A percentile compares a stretch with the other conserved stretches of the same genome.
Conservation (phyloP, 495 filamentous ascomycete genomes). For the Bacidia gigantensis region DNA sequence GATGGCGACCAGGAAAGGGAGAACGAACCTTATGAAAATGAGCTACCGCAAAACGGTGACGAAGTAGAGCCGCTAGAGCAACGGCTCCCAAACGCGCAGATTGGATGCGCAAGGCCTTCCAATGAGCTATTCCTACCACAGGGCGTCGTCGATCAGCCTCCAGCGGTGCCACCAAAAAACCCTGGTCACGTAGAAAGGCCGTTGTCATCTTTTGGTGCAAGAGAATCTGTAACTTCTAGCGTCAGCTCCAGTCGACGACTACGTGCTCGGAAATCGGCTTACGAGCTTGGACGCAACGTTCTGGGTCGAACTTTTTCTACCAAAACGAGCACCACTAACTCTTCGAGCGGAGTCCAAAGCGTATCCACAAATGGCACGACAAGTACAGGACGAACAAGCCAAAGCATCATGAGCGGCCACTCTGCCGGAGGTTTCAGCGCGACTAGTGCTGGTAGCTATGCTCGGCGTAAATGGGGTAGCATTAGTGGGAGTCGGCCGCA, state of each 20-base stretch:
- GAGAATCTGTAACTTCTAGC: constrained; percentile 15
- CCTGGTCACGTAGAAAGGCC: constrained; percentile 29
- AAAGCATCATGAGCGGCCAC: constrained; percentile 81
- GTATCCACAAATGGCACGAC: constrained; percentile 57
- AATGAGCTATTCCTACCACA: constrained; percentile 25
- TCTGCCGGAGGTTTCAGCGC: constrained; percentile 87
- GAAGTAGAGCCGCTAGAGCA: constrained; percentile 85
- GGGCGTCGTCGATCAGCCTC: constrained; percentile 21
- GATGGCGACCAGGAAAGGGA: constrained; percentile 34
- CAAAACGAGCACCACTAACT: constrained; percentile 66
- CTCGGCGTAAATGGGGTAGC: constrained; percentile 46
- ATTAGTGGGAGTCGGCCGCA: constrained; percentile 33
- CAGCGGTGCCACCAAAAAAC: constrained; percentile 30
- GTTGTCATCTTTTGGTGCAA: constrained; percentile 29
- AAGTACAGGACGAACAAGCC: constrained; percentile 62
- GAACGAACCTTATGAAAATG: constrained; percentile 35
- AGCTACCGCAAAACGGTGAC: constrained; percentile 58
- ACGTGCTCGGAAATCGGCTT: constrained; percentile 62
- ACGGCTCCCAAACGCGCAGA: constrained; percentile 57
- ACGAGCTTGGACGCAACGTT: constrained; percentile 58
- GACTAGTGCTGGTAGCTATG: constrained; percentile 87
- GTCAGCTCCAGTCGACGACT: constrained; percentile 28
- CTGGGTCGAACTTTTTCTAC: constrained; percentile 72
- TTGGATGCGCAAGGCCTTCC: constrained; percentile 35
- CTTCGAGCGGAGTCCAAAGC: constrained; percentile 56